phyloP scores from a whole-genome alignment of 2,329 filamentous ascomycete species.

The Penicillium sclerotiorum region DNA sequence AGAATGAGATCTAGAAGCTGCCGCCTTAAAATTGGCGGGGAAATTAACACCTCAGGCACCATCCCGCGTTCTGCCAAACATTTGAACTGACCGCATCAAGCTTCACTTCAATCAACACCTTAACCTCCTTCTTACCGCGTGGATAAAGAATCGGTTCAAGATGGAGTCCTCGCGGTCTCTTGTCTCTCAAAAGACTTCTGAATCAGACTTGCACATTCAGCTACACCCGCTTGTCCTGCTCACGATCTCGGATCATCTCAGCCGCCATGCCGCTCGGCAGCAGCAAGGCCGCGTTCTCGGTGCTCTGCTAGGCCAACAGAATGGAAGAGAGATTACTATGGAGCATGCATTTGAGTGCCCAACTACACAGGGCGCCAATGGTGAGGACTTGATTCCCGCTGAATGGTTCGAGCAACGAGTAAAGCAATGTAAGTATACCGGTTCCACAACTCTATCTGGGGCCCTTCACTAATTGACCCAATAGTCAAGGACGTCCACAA shows the following conservation, averaged over 20 bases:
- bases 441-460: neutral
- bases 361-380: constrained; percentile 53
- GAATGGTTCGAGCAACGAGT: constrained; percentile 76
- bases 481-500: constrained; percentile 88
- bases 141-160: constrained; percentile 46
- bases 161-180: constrained; percentile 57
- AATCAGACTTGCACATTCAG: constrained; percentile 76
- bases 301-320: constrained; percentile 86
- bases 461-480: constrained; percentile 10
- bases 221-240: constrained; percentile 94
- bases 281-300: constrained; percentile 78
- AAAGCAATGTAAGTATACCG: constrained; percentile 71
- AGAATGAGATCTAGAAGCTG: constrained; percentile 2
- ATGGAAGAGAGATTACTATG: constrained; percentile 85
- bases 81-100: constrained; percentile 5
- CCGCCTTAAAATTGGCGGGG: constrained; percentile 30
- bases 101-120: neutral
- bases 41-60: constrained; percentile 16
- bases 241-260: constrained; percentile 95
- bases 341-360: constrained; percentile 91
- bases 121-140: constrained; percentile 2
- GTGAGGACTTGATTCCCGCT: constrained; percentile 64
- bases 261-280: constrained; percentile 78
- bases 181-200: constrained; percentile 68
- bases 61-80: neutral